Base-by-base conservation (phyloP, 83 land plant species). In the Diphasiastrum complanatum region DNA sequence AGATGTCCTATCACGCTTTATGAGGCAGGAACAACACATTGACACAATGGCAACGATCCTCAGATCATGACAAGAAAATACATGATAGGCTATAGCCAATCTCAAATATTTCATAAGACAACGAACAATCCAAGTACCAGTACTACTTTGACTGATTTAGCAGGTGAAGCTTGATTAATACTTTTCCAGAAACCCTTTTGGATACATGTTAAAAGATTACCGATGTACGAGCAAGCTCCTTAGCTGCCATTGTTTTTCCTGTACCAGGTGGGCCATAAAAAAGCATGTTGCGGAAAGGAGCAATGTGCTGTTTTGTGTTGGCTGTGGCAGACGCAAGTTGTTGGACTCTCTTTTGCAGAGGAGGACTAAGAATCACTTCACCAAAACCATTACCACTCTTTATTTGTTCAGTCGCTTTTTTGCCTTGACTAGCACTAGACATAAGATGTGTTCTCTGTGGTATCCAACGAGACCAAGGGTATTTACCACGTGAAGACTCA, bases 191-290 rank as follows among this genome's bases (percentile, higher is more conserved):
- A n/a, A n/a, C n/a, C n/a, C n/a, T n/a, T n/a, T n/a, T n/a, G n/a
- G n/a, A n/a, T n/a, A n/a, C n/a, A 14, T 41, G 45, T 14, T 27
- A 35, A 18, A 1, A 18, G 31, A 31, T 14, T 32, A 55, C 59
- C 59, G 59, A 55, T 0, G 26, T 20, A 11, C 34, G 26, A 11
- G 59, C 59, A 20, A 55, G 59, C 31, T 55, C 28, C 34, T 55
- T 55, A 27, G 59, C 59, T 20, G 59, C 59, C 59, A 55, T 27
- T n/a, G 59, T 55, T 19, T 55, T 55, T 18, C 59, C 59, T 12
- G 59, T 55, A 6, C 59, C 59, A 26, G 59, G 59, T 16, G 59
- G 59, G 34, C 59, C 59, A 27, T 32, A 55, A 55, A 55, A 55
- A 27, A 55, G 20, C 38, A 55, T 55, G 31, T 55, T 27, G 1